phyloP scores from a whole-genome alignment of 1,139 yeast species.

The Yamadazyma siamensis region DNA sequence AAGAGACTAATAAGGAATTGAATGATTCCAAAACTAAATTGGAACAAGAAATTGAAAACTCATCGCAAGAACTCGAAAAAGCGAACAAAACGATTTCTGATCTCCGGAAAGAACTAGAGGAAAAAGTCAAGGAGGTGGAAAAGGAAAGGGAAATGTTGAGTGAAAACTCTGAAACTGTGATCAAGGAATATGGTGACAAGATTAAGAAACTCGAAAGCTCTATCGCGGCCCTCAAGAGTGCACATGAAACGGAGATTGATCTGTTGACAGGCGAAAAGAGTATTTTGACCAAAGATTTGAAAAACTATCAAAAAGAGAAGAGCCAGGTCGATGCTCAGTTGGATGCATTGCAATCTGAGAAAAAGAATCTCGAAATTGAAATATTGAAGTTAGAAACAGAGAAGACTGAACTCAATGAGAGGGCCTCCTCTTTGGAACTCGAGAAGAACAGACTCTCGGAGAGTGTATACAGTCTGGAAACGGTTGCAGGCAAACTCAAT shows the following conservation, averaged over 20 bases:
- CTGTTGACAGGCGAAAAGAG: slow-evolving; percentile 7
- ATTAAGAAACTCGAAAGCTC: slow-evolving; percentile 26
- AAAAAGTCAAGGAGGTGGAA: slow-evolving; percentile 44
- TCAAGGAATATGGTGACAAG: slow-evolving; percentile 47
- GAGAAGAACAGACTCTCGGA: too few relatives aligned
- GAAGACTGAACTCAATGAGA: slow-evolving; percentile 1
- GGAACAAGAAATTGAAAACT: slow-evolving; percentile 1
- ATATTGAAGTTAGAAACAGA: neutral
- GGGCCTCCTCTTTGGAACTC: too few relatives aligned
- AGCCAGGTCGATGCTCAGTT: slow-evolving; percentile 1
- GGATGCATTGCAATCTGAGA: neutral
- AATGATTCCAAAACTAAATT: slow-evolving; percentile 1
- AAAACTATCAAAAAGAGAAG: slow-evolving; percentile 4
- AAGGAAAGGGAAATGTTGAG: slow-evolving; percentile 45
- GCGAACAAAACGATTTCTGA: slow-evolving; percentile 6
- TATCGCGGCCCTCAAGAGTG: slow-evolving; percentile 12
- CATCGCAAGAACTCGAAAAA: slow-evolving; percentile 5
- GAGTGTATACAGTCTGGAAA: too few relatives aligned
- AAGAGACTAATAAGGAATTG: slow-evolving; percentile 6
- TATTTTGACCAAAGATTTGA: slow-evolving; percentile 3
- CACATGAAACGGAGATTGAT: slow-evolving; percentile 10
- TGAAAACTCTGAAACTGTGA: slow-evolving; percentile 47
- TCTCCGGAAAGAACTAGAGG: slow-evolving; percentile 18
- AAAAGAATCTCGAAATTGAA: slow-evolving; percentile 1
- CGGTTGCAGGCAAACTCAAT: too few relatives aligned